Evolutionary conservation across 768 basidiomycete species (phyloP).

Genomic region (Boletus pseudopeckii): DNA sequence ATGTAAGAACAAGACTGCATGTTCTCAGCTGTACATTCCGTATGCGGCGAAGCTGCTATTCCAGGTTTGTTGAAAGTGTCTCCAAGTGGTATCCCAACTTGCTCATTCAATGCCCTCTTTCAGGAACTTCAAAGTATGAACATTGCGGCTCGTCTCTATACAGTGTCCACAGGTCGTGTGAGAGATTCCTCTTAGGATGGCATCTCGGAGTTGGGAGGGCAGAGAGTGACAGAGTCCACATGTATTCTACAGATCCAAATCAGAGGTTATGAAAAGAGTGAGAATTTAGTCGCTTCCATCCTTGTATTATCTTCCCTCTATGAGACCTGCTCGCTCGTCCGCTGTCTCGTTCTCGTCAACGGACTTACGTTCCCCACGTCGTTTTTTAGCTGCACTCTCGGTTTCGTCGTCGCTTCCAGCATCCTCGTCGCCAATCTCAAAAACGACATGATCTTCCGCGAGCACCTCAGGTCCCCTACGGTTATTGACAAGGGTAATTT

Average conservation of each 20-base stretch:
- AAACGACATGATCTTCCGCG: conserved; percentile 73
- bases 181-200: conserved; percentile 44
- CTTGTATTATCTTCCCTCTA: conserved; percentile 39
- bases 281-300: conserved; percentile 33
- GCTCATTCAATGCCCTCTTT: background rate
- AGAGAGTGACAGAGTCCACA: conserved; percentile 7
- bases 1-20: conserved; percentile 95
- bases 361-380: conserved; percentile 38
- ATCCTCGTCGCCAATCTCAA: conserved; percentile 88
- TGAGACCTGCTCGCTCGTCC: conserved; percentile 67
- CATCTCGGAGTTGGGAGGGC: background rate
- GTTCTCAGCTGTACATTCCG: conserved; percentile 88
- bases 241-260: conserved; percentile 38
- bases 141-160: conserved; percentile 84
- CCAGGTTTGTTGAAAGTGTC: conserved; percentile 56
- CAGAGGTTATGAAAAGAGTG: conserved; percentile 7
- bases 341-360: conserved; percentile 46
- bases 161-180: conserved; percentile 83
- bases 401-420: conserved; percentile 63
- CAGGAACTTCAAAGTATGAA: conserved; percentile 96
- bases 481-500: conserved; percentile 67
- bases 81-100: background rate
- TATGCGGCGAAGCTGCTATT: conserved; percentile 96
- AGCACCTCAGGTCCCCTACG: conserved; percentile 47
- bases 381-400: conserved; percentile 47